Conservation (phyloP, 352 stramenopile genomes). For the Pythium folliculosum region DNA sequence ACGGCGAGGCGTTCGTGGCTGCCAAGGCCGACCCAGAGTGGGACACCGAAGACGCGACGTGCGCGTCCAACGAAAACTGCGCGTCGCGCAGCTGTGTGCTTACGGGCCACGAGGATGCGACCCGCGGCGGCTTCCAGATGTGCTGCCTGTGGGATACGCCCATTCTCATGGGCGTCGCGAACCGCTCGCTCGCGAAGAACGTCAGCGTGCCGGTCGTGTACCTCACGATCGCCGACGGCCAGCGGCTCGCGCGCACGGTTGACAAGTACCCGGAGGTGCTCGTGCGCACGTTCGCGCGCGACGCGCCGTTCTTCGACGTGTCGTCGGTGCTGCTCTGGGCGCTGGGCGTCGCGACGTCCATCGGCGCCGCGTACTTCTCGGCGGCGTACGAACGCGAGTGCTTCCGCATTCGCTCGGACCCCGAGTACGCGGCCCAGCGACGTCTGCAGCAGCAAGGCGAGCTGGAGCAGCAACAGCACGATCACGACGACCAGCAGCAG, state of each 20-base stretch:
- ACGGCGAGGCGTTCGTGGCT: slow-evolving; percentile 58
- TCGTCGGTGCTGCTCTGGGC: slow-evolving; percentile 65
- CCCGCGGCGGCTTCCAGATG: slow-evolving; percentile 42
- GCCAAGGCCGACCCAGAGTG: slow-evolving; percentile 42
- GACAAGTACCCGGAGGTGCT: slow-evolving; percentile 43
- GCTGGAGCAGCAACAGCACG: slow-evolving; percentile 13
- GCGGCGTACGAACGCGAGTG: slow-evolving; percentile 24
- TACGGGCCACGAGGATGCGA: slow-evolving; percentile 39
- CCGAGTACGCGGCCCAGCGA: slow-evolving; percentile 25
- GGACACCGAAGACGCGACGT: slow-evolving; percentile 47
- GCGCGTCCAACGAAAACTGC: slow-evolving; percentile 38
- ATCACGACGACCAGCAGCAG: slow-evolving; percentile 25
- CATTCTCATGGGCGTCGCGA: slow-evolving; percentile 69
- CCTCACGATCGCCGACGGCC: slow-evolving; percentile 59
- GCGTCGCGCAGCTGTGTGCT: slow-evolving; percentile 57
- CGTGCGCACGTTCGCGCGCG: slow-evolving; percentile 48
- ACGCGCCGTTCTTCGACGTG: slow-evolving; percentile 53
- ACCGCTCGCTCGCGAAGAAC: slow-evolving; percentile 41
- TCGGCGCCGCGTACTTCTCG: slow-evolving; percentile 73
- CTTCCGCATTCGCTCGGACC: slow-evolving; percentile 29
- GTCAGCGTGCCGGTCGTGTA: slow-evolving; percentile 69
- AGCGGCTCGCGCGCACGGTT: slow-evolving; percentile 43
- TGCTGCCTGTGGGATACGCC: slow-evolving; percentile 84
- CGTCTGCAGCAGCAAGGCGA: slow-evolving; percentile 21
- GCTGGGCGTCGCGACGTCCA: slow-evolving; percentile 55